Percentiles rank a stretch among this genome's conserved stretches.
Evolutionary conservation across 192 early-diverging fungal species (phyloP).

Genomic region (Rhizophlyctis rosea): DNA sequence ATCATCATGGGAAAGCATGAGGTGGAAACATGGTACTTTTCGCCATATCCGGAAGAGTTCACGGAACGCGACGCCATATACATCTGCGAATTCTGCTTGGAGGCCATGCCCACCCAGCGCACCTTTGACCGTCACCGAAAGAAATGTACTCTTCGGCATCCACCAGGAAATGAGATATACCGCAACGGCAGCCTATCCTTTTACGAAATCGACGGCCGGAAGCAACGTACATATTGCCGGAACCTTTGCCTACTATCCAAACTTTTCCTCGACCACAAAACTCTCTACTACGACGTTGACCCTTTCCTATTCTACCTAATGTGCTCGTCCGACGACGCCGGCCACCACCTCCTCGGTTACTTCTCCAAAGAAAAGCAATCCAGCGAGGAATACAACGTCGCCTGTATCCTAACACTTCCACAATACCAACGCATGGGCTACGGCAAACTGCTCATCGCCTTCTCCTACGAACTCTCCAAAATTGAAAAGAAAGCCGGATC

Average conservation of each 20-base stretch:
- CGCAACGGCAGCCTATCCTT: constrained; percentile 85
- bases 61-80: constrained; percentile 74
- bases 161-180: constrained; percentile 99
- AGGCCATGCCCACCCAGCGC: constrained; percentile 68
- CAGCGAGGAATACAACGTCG: constrained; percentile 93
- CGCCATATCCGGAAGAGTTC: constrained; percentile 91
- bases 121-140: constrained; percentile 77
- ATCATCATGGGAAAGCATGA: constrained; percentile 91
- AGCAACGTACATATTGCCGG: constrained; percentile 89
- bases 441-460: constrained; percentile 89
- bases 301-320: constrained; percentile 98
- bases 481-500: constrained; percentile 91
- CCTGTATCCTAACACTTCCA: constrained; percentile 97
- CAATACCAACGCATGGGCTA: constrained; percentile 96
- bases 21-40: constrained; percentile 99
- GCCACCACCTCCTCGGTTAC: constrained; percentile 92
- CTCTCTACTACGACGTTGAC: constrained; percentile 97
- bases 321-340: constrained; percentile 80
- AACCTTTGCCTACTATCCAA: constrained; percentile 97
- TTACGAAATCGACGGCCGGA: constrained; percentile 96
- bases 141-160: constrained; percentile 90
- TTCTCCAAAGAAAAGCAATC: constrained; percentile 99
- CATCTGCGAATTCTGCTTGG: constrained; percentile 96
- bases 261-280: constrained; percentile 98
- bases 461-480: constrained; percentile 96